Conservation (phyloP, 108 stramenopile species). For the Skeletonema menzelii region DNA sequence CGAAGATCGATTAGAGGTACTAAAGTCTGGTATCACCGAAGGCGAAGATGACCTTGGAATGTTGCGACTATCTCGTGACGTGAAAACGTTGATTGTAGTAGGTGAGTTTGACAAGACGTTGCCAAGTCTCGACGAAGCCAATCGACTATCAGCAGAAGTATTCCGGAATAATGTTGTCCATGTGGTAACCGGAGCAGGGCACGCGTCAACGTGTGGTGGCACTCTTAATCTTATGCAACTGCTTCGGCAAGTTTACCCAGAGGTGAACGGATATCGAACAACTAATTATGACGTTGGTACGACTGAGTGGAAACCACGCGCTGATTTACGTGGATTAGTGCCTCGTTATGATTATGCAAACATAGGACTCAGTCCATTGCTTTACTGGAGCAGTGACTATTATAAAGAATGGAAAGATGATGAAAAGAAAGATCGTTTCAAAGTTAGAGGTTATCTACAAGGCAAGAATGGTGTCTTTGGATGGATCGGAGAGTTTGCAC, state of each 20-base stretch:
- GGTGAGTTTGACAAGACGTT: slow-evolving; percentile 81
- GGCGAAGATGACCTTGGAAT: slow-evolving; percentile 6
- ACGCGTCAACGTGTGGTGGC: slow-evolving; percentile 85
- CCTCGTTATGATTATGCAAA: slow-evolving; percentile 68
- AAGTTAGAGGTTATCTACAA: background rate
- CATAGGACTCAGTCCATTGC: slow-evolving; percentile 72
- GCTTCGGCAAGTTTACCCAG: slow-evolving; percentile 59
- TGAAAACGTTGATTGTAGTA: slow-evolving; percentile 71
- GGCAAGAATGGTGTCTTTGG: slow-evolving; percentile 26
- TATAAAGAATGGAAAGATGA: slow-evolving; percentile 27
- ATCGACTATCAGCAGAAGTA: slow-evolving; percentile 52
- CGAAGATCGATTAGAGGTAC: slow-evolving; percentile 31
- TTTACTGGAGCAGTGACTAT: slow-evolving; percentile 67
- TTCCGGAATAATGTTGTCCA: slow-evolving; percentile 52
- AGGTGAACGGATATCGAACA: slow-evolving; percentile 19
- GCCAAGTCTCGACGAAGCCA: slow-evolving; percentile 76
- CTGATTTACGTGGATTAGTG: slow-evolving; percentile 59
- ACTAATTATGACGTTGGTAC: slow-evolving; percentile 3
- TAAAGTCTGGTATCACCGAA: slow-evolving; percentile 6
- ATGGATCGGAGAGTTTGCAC: background rate
- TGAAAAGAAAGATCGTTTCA: background rate
- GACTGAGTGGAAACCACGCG: background rate
- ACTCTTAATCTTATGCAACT: slow-evolving; percentile 66
- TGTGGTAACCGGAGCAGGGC: slow-evolving; percentile 80
- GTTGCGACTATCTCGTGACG: slow-evolving; percentile 21